Percentiles rank a stretch among this genome's conserved stretches.
phyloP scores from a whole-genome alignment of 2,329 filamentous ascomycete genomes.

The Cercospora beticola region DNA sequence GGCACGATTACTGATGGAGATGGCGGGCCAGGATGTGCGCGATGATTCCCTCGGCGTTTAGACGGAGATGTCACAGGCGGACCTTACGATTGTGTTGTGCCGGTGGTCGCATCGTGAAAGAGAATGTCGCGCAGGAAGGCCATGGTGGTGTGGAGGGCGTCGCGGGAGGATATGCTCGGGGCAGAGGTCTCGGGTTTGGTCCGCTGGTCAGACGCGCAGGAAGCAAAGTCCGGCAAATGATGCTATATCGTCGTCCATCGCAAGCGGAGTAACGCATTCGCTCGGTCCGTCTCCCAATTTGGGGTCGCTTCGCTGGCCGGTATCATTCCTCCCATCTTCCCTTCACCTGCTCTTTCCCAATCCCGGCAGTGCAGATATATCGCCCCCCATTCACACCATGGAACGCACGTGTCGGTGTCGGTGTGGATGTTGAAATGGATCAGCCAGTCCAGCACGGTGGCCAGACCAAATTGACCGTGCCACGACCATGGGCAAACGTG shows the following conservation, averaged over 20 bases:
- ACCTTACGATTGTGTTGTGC: slow-evolving; percentile 2
- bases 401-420: not conserved
- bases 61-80: slow-evolving; percentile 6
- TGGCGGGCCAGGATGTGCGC: not conserved
- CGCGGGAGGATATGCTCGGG: slow-evolving; percentile 2
- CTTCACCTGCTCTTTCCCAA: not conserved
- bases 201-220: not conserved
- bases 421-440: not conserved
- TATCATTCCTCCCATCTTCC: not conserved
- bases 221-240: slow-evolving; percentile 1
- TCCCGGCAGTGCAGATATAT: not conserved
- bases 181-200: not conserved
- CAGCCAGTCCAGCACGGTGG: not conserved
- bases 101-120: not conserved
- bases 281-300: slow-evolving; percentile 1
- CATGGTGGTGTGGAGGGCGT: not conserved
- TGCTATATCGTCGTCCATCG: not conserved
- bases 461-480: not conserved
- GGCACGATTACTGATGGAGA: not conserved
- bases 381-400: not conserved
- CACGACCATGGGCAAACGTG: not conserved
- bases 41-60: not conserved
- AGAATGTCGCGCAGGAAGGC: not conserved
- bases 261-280: not conserved
- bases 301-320: slow-evolving; percentile 4